These are phyloP conservation scores for Sicyos edulis DNA, from an alignment of 306 rosid species.

Conservation along the genomic window DNA sequence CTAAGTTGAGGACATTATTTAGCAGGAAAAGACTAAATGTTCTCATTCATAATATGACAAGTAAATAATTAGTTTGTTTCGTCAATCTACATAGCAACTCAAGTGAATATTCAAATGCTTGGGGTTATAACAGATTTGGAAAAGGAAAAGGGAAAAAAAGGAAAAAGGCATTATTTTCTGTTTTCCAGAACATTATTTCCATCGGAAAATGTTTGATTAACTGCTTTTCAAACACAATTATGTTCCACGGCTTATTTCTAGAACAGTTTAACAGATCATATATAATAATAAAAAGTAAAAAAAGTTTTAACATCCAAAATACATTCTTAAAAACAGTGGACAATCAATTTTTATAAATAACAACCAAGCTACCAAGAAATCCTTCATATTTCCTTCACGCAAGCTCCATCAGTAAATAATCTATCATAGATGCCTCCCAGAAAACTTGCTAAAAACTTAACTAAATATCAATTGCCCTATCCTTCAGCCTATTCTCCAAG, in stretches of 20 bases:
- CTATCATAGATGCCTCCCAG: background rate
- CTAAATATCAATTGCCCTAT: background rate
- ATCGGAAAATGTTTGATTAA: too few relatives aligned
- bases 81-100: too few relatives aligned
- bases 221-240: background rate
- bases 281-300: background rate
- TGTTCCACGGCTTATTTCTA: background rate
- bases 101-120: background rate
- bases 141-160: too few relatives aligned
- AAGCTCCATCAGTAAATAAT: background rate
- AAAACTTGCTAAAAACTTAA: constrained; percentile 1
- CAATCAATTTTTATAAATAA: background rate
- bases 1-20: background rate
- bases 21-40: background rate
- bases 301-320: background rate
- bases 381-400: background rate
- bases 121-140: background rate
- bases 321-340: background rate
- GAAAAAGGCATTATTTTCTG: background rate
- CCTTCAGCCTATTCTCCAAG: background rate
- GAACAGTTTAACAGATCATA: background rate
- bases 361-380: background rate
- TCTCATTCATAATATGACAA: background rate
- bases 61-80: background rate
- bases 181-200: background rate